Evolutionary conservation across 352 stramenopile species (phyloP).

Genomic region (Phytopythium helicoides): DNA sequence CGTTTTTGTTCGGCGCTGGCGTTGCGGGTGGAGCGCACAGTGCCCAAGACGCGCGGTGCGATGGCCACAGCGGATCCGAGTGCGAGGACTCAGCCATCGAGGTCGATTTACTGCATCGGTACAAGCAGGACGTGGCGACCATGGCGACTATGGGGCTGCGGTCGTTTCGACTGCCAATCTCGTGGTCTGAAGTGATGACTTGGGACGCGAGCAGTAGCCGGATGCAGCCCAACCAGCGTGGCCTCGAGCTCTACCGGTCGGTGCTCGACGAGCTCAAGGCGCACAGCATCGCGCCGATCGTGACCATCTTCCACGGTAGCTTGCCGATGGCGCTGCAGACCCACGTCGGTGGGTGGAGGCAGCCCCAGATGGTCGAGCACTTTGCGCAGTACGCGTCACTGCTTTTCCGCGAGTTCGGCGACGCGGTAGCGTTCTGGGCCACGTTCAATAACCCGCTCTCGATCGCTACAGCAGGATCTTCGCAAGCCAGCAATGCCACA

Average conservation of each 20-base stretch:
- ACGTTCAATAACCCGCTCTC: conserved; percentile 1
- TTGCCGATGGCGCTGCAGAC: conserved; percentile 2
- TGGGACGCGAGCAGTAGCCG: conserved; percentile 42
- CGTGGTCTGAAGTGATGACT: conserved; percentile 87
- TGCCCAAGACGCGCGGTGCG: too few species aligned
- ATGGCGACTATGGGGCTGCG: conserved; percentile 90
- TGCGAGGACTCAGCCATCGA: conserved; percentile 40
- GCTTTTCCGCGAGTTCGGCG: conserved; percentile 1
- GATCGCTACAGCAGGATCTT: background rate
- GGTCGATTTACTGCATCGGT: conserved; percentile 91
- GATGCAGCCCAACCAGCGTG: conserved; percentile 70
- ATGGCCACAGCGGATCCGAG: too few species aligned
- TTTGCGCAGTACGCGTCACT: conserved; percentile 3
- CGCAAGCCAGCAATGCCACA: too few species aligned
- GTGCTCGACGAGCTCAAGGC: background rate
- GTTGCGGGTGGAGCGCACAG: conserved; percentile 12
- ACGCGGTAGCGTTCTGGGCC: background rate
- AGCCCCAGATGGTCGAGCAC: background rate
- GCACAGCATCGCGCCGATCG: conserved; percentile 6
- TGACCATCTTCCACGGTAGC: conserved; percentile 50
- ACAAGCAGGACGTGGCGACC: conserved; percentile 86
- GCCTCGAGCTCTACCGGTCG: conserved; percentile 69
- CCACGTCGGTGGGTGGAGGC: background rate
- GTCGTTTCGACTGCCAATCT: conserved; percentile 82
- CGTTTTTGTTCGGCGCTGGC: conserved; percentile 70